A percentile compares a stretch with the other conserved stretches of the same genome.
phyloP scores from a whole-genome alignment of 805 yeast genomes.

The Starmerella vaccinii region DNA sequence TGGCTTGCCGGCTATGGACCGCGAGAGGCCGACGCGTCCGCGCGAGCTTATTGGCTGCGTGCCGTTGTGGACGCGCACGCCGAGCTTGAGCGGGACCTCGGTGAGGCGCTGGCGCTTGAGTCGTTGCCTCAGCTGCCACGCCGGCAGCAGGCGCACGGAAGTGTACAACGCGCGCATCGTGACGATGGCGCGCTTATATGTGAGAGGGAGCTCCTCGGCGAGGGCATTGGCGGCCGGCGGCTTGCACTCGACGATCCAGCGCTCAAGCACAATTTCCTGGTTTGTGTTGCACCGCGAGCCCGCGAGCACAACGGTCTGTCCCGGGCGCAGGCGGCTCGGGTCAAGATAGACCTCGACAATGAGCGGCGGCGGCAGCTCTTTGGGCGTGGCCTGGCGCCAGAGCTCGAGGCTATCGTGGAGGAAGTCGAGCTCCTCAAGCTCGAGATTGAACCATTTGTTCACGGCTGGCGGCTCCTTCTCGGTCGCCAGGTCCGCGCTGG shows the following conservation, averaged over 20 bases:
- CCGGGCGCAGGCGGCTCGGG: conserved; percentile 44
- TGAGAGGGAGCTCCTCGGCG: conserved; percentile 46
- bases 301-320: conserved; percentile 48
- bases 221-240: conserved; percentile 23
- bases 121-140: conserved; percentile 46
- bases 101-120: conserved; percentile 35
- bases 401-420: conserved; percentile 48
- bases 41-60: conserved; percentile 65
- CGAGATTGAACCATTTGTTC: conserved; percentile 35
- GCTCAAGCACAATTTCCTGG: conserved; percentile 79
- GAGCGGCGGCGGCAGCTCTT: conserved; percentile 54
- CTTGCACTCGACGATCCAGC: conserved; percentile 86
- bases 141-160: conserved; percentile 57
- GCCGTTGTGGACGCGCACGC: conserved; percentile 60
- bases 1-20: conserved; percentile 42
- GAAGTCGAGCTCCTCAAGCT: conserved; percentile 32
- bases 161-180: conserved; percentile 67
- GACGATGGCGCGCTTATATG: conserved; percentile 65
- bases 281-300: conserved; percentile 44
- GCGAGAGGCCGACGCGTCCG: conserved; percentile 77
- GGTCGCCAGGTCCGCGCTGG: conserved; percentile 23
- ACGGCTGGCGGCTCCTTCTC: neutral
- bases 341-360: conserved; percentile 77
- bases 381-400: conserved; percentile 41
- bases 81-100: conserved; percentile 39